Percentiles rank a stretch among this genome's conserved stretches.
These are phyloP conservation scores for Cercospora zeina DNA, from an alignment of 2,329 filamentous ascomycete species.

Conservation along the genomic window DNA sequence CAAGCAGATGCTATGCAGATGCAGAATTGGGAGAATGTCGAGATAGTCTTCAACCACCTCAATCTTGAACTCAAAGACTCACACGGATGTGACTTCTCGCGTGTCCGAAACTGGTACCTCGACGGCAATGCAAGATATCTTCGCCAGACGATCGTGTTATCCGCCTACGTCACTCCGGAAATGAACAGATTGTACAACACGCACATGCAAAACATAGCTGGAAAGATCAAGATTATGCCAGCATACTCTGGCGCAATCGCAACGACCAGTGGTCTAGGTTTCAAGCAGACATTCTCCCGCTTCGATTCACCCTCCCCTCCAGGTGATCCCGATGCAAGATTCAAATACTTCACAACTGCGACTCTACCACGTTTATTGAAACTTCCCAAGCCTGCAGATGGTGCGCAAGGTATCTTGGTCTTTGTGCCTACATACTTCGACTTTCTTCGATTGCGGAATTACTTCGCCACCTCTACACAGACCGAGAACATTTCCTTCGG, in stretches of 20 bases:
- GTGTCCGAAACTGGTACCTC: conserved; percentile 89
- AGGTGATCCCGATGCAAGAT: conserved; percentile 81
- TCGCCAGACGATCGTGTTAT: conserved; percentile 80
- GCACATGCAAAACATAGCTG: conserved; percentile 76
- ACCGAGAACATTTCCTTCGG: conserved; percentile 68
- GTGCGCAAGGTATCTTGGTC: conserved; percentile 67
- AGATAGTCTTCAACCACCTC: conserved; percentile 86
- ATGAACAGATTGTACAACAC: conserved; percentile 75
- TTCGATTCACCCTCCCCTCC: conserved; percentile 71
- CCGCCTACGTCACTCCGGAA: conserved; percentile 84
- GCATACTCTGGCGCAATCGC: conserved; percentile 68
- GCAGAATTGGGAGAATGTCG: conserved; percentile 98
- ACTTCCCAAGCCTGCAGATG: conserved; percentile 60
- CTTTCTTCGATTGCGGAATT: conserved; percentile 90
- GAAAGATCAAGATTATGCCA: conserved; percentile 70
- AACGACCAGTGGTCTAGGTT: conserved; percentile 56
- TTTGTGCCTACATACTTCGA: conserved; percentile 94
- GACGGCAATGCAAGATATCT: conserved; percentile 77
- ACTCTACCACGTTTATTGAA: conserved; percentile 74
- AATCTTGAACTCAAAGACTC: conserved; percentile 80
- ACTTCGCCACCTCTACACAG: conserved; percentile 70
- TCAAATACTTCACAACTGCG: conserved; percentile 84
- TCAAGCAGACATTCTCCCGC: conserved; percentile 86
- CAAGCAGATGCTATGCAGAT: conserved; percentile 91
- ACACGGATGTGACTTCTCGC: conserved; percentile 90